Evolutionary conservation across 1,284 basidiomycete species (phyloP).

Genomic region (Hypsizygus ulmarius): DNA sequence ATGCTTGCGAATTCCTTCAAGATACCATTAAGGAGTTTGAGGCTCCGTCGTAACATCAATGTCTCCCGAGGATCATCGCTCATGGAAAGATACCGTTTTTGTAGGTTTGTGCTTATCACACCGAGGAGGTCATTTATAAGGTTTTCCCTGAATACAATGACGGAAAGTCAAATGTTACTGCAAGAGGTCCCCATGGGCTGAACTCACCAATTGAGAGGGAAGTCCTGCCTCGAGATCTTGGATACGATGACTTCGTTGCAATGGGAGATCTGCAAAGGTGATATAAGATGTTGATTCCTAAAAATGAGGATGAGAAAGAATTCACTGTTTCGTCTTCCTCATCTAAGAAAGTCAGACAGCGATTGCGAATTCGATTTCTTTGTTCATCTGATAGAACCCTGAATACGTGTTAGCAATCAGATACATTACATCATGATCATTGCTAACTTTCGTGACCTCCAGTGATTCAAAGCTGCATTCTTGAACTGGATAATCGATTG

Average conservation of each 20-base stretch:
- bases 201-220: constrained; percentile 61
- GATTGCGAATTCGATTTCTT: constrained; percentile 52
- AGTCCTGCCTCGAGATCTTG: constrained; percentile 72
- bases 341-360: constrained; percentile 62
- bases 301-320: constrained; percentile 5
- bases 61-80: constrained; percentile 42
- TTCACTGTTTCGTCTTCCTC: constrained; percentile 72
- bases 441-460: constrained; percentile 68
- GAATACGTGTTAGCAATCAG: constrained; percentile 14
- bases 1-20: constrained; percentile 66
- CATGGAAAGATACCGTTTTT: constrained; percentile 43
- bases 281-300: constrained; percentile 7
- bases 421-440: not conserved
- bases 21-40: constrained; percentile 61
- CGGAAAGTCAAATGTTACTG: constrained; percentile 5
- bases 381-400: constrained; percentile 69
- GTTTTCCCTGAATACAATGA: constrained; percentile 47
- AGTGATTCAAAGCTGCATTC: constrained; percentile 63
- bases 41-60: constrained; percentile 56
- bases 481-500: constrained; percentile 83
- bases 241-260: constrained; percentile 69
- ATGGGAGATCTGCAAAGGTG: constrained; percentile 56
- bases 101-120: constrained; percentile 50
- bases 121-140: constrained; percentile 58
- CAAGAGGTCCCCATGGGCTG: constrained; percentile 5